Percentiles rank a stretch among this genome's conserved stretches.
Conservation (phyloP, 768 basidiomycete species). For the Neoboletus magnificus region DNA sequence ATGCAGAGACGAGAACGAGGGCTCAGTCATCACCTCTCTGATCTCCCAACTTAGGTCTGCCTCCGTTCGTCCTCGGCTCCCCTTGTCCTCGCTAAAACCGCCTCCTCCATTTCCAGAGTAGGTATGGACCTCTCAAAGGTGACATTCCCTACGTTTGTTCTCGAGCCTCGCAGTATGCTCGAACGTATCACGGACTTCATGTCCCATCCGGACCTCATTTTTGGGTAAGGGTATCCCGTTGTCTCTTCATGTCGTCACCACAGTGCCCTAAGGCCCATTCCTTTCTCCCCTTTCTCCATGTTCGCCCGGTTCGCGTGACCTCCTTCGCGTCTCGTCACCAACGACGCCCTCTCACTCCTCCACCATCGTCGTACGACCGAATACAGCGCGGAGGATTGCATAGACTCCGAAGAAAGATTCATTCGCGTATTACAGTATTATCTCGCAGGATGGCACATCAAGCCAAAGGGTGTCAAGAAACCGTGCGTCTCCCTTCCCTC, state of each 20-base stretch:
- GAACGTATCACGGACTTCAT: constrained; percentile 99
- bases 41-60: constrained; percentile 85
- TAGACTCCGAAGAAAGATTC: constrained; percentile 87
- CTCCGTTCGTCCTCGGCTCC: not conserved
- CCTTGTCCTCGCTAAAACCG: constrained; percentile 8
- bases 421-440: constrained; percentile 90
- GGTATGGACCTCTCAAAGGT: constrained; percentile 98
- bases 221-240: constrained; percentile 60
- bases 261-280: constrained; percentile 21
- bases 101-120: constrained; percentile 49
- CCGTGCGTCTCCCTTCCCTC: constrained; percentile 55
- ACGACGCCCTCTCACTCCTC: not conserved
- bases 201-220: constrained; percentile 96
- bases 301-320: not conserved
- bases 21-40: constrained; percentile 81
- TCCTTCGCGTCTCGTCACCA: not conserved
- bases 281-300: not conserved
- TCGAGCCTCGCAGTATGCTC: constrained; percentile 95
- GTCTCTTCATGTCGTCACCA: constrained; percentile 13
- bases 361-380: constrained; percentile 5
- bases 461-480: constrained; percentile 99
- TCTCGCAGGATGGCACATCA: constrained; percentile 99
- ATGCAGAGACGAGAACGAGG: constrained; percentile 85
- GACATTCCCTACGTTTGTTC: constrained; percentile 90
- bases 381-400: constrained; percentile 71